Conservation (phyloP, 148 eudicot genomes). For the Rhododendron ovatum region DNA sequence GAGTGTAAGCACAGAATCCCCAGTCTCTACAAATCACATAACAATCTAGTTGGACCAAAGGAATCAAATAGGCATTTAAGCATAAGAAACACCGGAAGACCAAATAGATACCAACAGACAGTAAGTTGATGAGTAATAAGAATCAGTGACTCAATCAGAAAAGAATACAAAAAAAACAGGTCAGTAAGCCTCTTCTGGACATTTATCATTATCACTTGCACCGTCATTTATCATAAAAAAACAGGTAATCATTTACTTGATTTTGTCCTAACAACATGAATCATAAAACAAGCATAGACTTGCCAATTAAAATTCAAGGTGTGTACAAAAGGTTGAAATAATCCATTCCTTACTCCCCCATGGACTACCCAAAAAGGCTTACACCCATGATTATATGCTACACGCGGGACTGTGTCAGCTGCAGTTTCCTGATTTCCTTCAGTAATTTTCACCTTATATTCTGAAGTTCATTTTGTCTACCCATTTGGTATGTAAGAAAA, state of each 20-base stretch:
- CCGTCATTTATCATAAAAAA: not conserved
- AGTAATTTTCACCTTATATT: not conserved
- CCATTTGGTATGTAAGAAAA: too few relatives aligned
- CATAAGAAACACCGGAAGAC: not conserved
- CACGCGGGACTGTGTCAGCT: not conserved
- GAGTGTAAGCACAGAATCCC: slow-evolving; percentile 59
- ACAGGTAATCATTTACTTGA: not conserved
- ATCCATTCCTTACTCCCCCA: not conserved
- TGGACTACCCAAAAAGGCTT: not conserved
- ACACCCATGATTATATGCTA: not conserved
- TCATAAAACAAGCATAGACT: not conserved
- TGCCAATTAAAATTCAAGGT: not conserved
- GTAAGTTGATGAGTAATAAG: not conserved
- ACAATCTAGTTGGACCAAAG: not conserved
- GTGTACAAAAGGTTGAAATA: not conserved
- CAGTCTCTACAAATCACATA: slow-evolving; percentile 47
- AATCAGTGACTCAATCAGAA: not conserved
- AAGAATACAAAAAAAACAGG: not conserved
- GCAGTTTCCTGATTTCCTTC: not conserved
- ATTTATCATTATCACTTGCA: not conserved
- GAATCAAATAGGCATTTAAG: not conserved
- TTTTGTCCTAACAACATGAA: not conserved
- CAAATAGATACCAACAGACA: not conserved
- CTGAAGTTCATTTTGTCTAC: too few relatives aligned
- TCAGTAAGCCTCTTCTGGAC: not conserved